Percentiles rank a stretch among this genome's conserved stretches.
Conservation (phyloP, 1,284 basidiomycete species). For the Cryptococcus maquisensis region DNA sequence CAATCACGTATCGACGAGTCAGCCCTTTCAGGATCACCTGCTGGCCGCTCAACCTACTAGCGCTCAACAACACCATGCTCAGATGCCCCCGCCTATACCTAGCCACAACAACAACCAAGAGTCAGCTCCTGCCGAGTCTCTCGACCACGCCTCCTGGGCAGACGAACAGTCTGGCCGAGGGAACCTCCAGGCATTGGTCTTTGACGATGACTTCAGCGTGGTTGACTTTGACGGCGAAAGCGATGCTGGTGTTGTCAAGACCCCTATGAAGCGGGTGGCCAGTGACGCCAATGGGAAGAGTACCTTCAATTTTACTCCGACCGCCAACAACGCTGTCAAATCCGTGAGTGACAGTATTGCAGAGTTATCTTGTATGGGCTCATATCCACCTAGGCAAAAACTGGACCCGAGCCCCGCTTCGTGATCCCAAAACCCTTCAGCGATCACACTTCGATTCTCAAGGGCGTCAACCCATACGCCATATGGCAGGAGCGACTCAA, state of each 20-base stretch:
- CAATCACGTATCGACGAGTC: no score
- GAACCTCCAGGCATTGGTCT: not conserved
- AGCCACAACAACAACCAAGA: not conserved
- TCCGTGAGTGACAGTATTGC: not conserved
- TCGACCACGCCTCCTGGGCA: not conserved
- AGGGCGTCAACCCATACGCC: not conserved
- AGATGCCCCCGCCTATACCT: not conserved
- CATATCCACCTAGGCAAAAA: not conserved
- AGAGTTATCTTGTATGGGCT: not conserved
- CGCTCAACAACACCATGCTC: not conserved
- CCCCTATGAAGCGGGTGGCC: not conserved
- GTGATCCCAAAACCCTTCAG: conserved; percentile 3
- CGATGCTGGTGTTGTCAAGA: not conserved
- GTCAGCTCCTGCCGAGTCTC: not conserved
- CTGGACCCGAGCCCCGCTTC: conserved; percentile 1
- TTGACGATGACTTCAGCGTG: not conserved
- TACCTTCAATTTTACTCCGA: conserved; percentile 10
- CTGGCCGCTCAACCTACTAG: no score
- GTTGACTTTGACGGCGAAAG: not conserved
- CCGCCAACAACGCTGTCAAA: not conserved
- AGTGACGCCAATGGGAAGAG: not conserved
- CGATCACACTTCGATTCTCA: not conserved
- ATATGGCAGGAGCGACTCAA: conserved; percentile 3
- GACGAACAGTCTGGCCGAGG: not conserved
- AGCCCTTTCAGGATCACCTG: no score